Conservation (phyloP, 2,329 filamentous ascomycete genomes). For the Pseudogymnoascus sp. region DNA sequence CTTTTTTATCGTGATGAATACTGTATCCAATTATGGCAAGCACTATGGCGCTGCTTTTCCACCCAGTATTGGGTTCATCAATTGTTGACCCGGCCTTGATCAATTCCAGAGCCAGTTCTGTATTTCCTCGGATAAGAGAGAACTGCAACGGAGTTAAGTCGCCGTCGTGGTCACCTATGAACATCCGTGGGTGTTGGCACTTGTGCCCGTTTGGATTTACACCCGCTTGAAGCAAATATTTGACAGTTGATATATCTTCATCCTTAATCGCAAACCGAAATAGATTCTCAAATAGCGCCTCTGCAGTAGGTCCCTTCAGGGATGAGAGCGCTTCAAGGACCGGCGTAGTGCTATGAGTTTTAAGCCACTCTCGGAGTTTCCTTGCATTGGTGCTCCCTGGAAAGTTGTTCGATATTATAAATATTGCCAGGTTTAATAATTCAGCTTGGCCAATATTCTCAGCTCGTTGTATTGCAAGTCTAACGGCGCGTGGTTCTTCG, state of each 20-base stretch:
- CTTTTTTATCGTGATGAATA: no score
- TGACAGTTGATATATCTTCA: slow-evolving; percentile 12
- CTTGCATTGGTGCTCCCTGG: background rate
- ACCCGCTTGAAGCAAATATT: slow-evolving; percentile 11
- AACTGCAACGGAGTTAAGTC: background rate
- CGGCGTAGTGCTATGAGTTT: background rate
- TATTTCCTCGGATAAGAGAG: background rate
- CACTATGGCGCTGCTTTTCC: background rate
- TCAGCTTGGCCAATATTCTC: background rate
- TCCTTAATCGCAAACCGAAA: slow-evolving; percentile 14
- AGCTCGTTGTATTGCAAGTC: background rate
- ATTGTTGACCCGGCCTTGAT: background rate
- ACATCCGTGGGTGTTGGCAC: background rate
- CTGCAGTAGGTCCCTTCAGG: slow-evolving; percentile 12
- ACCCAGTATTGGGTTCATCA: background rate
- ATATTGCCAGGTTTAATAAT: background rate
- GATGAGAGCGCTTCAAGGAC: slow-evolving; percentile 11
- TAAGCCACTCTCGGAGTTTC: slow-evolving; percentile 11
- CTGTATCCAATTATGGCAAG: background rate
- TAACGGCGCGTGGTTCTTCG: background rate
- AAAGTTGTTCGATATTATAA: slow-evolving; percentile 3
- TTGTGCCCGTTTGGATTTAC: slow-evolving; percentile 13
- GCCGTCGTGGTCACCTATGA: no score
- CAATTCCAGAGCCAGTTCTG: background rate
- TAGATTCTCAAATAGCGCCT: slow-evolving; percentile 12